A percentile compares a stretch with the other conserved stretches of the same genome.
These are phyloP conservation scores for Verticillium longisporum DNA, from an alignment of 2,329 filamentous ascomycete genomes.

Conservation along the genomic window DNA sequence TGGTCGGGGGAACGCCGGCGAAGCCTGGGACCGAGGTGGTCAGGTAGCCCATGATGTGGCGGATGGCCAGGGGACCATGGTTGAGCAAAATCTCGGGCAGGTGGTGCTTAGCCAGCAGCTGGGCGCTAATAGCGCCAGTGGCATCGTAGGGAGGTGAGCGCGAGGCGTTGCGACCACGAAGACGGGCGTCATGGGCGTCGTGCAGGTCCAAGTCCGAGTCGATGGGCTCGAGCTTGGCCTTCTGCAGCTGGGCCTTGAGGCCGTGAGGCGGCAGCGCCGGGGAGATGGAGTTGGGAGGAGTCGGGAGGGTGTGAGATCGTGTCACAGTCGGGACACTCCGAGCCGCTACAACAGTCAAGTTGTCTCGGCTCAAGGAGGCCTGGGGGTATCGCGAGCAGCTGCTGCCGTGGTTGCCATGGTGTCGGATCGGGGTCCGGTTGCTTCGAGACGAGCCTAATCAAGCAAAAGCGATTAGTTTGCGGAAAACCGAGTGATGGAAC, in stretches of 20 bases:
- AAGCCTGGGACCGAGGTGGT: constrained; percentile 92
- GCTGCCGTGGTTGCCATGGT: constrained; percentile 60
- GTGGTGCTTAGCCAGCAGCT: constrained; percentile 81
- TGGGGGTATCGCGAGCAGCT: constrained; percentile 61
- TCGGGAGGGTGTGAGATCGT: constrained; percentile 64
- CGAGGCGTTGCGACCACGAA: constrained; percentile 17
- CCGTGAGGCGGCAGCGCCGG: constrained; percentile 78
- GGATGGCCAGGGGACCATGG: constrained; percentile 87
- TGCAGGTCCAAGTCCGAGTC: constrained; percentile 86
- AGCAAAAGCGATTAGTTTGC: constrained; percentile 20
- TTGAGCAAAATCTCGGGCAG: constrained; percentile 84
- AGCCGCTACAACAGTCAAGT: constrained; percentile 67
- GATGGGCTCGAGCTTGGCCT: constrained; percentile 55
- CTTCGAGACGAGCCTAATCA: constrained; percentile 39
- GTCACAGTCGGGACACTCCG: constrained; percentile 56
- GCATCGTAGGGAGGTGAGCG: constrained; percentile 56
- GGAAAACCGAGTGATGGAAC: constrained; percentile 1
- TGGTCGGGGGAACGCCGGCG: constrained; percentile 78
- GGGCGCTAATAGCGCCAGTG: constrained; percentile 74
- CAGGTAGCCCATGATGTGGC: constrained; percentile 90
- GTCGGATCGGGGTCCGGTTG: constrained; percentile 23
- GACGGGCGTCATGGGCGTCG: constrained; percentile 48
- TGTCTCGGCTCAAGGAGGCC: constrained; percentile 55
- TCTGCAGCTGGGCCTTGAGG: constrained; percentile 61
- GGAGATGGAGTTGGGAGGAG: constrained; percentile 92